These are phyloP conservation scores for Penicillium expansum DNA, from an alignment of 2,329 filamentous ascomycete genomes.

Conservation along the genomic window DNA sequence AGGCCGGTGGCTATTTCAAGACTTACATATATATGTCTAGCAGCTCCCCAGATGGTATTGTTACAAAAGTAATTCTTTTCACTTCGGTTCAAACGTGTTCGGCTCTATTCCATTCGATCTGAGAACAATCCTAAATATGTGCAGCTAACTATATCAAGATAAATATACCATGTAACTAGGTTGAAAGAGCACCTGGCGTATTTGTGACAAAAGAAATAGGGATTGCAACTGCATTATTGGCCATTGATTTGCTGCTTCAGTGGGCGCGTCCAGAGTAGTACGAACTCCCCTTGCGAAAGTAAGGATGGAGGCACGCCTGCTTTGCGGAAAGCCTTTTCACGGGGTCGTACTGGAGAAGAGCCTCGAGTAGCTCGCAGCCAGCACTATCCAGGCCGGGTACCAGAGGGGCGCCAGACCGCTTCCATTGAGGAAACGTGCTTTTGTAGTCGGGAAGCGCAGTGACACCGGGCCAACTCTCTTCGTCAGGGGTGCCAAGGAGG, in stretches of 20 bases:
- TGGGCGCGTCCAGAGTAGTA: slow-evolving; percentile 46
- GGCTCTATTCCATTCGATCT: too few relatives aligned
- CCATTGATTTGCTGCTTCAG: not conserved
- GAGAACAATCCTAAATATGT: too few relatives aligned
- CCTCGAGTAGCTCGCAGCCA: slow-evolving; percentile 53
- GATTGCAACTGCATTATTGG: too few relatives aligned
- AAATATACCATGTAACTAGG: too few relatives aligned
- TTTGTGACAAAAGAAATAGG: too few relatives aligned
- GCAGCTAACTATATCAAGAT: too few relatives aligned
- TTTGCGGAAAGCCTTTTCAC: slow-evolving; percentile 85
- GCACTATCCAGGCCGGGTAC: slow-evolving; percentile 70
- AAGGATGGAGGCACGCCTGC: slow-evolving; percentile 78
- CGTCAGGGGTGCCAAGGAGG: slow-evolving; percentile 77
- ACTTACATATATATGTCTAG: too few relatives aligned
- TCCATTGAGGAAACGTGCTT: slow-evolving; percentile 86
- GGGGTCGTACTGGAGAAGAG: slow-evolving; percentile 81
- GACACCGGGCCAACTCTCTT: slow-evolving; percentile 82
- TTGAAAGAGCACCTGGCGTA: too few relatives aligned
- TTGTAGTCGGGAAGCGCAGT: slow-evolving; percentile 94
- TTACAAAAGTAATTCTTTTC: too few relatives aligned
- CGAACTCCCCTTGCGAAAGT: slow-evolving; percentile 61
- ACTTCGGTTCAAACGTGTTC: too few relatives aligned
- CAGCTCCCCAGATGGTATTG: too few relatives aligned
- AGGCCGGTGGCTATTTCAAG: too few relatives aligned
- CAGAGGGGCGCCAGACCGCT: slow-evolving; percentile 64